phyloP scores from a whole-genome alignment of 495 filamentous ascomycete genomes.

The Penicillium longicatenatum region DNA sequence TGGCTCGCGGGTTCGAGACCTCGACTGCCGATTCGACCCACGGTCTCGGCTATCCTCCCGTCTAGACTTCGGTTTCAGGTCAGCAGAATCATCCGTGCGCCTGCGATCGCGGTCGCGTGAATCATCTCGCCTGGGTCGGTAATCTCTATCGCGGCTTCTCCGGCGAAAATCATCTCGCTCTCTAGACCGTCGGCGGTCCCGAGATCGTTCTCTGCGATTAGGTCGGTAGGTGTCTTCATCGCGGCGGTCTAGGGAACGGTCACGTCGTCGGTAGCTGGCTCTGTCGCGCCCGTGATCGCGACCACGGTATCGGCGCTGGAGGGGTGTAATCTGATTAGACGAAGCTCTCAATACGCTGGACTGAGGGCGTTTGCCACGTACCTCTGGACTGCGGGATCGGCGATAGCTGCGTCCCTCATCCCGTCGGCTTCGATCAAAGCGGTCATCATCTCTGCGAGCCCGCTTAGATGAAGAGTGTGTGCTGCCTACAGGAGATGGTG shows the following conservation, averaged over 20 bases:
- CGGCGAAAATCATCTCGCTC: conserved; percentile 65
- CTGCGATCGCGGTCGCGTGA: conserved; percentile 70
- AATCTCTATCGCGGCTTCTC: conserved; percentile 72
- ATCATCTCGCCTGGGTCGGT: conserved; percentile 76
- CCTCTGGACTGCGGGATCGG: conserved; percentile 74
- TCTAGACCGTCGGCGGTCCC: conserved; percentile 62
- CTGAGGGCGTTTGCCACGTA: conserved; percentile 42
- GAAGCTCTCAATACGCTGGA: conserved; percentile 1
- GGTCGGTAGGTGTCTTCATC: conserved; percentile 69
- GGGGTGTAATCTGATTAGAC: conserved; percentile 32
- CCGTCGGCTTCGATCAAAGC: conserved; percentile 63
- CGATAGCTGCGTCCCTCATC: conserved; percentile 63
- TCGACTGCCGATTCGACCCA: conserved; percentile 43
- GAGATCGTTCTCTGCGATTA: conserved; percentile 61
- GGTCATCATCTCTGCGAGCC: conserved; percentile 74
- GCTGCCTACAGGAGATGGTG: conserved; percentile 95
- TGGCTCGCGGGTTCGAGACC: conserved; percentile 50
- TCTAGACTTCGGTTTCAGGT: conserved; percentile 69
- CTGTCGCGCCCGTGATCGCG: conserved; percentile 58
- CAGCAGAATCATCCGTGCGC: conserved; percentile 76
- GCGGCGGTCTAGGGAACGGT: conserved; percentile 70
- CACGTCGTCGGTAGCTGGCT: conserved; percentile 67
- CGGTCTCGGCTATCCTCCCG: conserved; percentile 65
- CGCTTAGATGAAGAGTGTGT: conserved; percentile 74
- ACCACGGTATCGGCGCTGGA: conserved; percentile 63